Evolutionary conservation across 495 filamentous ascomycete genomes (phyloP), one percentile per base, ranked within the genome.

Genomic region (Aspergillus indologenus): DNA sequence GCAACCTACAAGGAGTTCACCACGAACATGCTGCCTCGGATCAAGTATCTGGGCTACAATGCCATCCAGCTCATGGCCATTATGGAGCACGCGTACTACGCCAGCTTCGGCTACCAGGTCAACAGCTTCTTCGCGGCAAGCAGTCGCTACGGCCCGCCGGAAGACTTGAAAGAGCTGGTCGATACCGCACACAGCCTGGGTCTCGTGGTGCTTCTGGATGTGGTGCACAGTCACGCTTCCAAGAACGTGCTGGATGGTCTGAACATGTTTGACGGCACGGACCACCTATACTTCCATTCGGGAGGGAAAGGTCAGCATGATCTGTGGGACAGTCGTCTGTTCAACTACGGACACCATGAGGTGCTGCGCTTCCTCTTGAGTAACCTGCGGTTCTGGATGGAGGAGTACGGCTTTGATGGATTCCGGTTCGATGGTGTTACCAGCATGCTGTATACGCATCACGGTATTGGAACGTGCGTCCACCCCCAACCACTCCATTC

Each of bases 31-130:
- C 83, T 98, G 8, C 91, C 92, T 9, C 86, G 93, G 60, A 97
- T 98, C 75, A 86, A 92, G 66, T 78, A 84, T 65, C 80, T 97
- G 56, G 94, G 93, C 55, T 98, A 98, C 77, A 97, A 98, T 76
- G 88, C 92, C 44, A 97, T 98, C 64, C 94, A 98, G 72, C 80
- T 98, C 62, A 98, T 98, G 94, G 94, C 94, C 44, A 82, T 98
- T 65, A 98, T 98, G 91, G 94, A 98, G 71, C 94, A 98, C 75
- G 93, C 94, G 24, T 98, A 98, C 78, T 98, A 98, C 73, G 94
- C 94, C 61, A 97, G 93, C 65, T 98, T 98, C 66, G 94, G 94
- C 34, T 98, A 98, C 73, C 94, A 98, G 69, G 85, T 98, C 65
- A 98, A 96, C 74, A 96, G 88, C 75, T 98, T 98, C 81, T 98